Evolutionary conservation across 148 eudicot species (phyloP), one percentile per base, ranked within the genome.

Genomic region (Oxyria digyna): DNA sequence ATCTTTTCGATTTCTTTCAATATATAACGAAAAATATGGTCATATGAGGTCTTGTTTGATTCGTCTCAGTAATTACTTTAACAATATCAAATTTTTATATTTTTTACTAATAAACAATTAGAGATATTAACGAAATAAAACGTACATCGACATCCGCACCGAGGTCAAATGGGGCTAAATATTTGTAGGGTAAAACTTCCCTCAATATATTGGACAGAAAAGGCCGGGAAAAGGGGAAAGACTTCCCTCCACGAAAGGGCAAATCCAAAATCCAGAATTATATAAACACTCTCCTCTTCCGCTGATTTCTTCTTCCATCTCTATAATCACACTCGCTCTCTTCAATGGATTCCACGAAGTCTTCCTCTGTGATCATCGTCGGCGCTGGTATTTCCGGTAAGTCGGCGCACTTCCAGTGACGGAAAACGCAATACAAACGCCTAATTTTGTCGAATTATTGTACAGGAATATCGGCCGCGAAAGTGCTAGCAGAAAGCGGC

Each of bases 361-460:
- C 65, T 3, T 81, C 77, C 73, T 86, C 88, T 35, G 96, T 87
- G 6, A 82, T 91, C 67, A 80, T 91, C 67, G 81, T 91, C 78
- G 97, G 97, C 11, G 97, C 97, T 15, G 97, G 97, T 18, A 80
- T 89, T 55, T 91, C 97, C 77, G 97, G 97, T 85, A 45, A 38
- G 54, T 32, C 0, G 20, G 31, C 20, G 14, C 66, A 8, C 13
- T 37, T 11, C 26, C 42, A 24, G 1, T 10, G 54, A 32, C 4
- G 40, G 13, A 8, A 7, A 59, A 13, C 50, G 3, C 9, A 69
- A 32, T 15, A 20, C 32, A 6, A n/a, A 23, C 50, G 18, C n/a
- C 33, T 18, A 35, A 26, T 42, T 32, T 32, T 62, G 11, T n/a
- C 21, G 24, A 10, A 15, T 21, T 32, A 59, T 6, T n/a, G 38